Evolutionary conservation across 2,329 filamentous ascomycete species (phyloP).

Genomic region (Paecilomyces formosus): DNA sequence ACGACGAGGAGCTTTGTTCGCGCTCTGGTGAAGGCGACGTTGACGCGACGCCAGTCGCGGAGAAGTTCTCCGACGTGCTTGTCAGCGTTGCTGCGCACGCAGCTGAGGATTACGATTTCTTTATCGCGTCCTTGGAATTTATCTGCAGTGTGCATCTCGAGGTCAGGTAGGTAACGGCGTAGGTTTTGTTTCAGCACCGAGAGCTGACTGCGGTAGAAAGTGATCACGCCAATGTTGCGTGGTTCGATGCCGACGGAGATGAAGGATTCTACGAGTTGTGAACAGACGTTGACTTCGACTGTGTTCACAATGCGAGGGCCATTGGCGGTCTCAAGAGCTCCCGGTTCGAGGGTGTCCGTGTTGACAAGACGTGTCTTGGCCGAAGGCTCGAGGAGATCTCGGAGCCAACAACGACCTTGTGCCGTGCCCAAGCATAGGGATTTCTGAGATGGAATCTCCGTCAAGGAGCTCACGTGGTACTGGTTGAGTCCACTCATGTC

Average conservation of each 20-base stretch:
- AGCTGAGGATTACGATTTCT: constrained; percentile 77
- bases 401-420: constrained; percentile 63
- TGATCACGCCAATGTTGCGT: constrained; percentile 83
- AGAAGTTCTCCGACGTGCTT: constrained; percentile 83
- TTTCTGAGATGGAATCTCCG: constrained; percentile 13
- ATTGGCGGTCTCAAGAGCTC: constrained; percentile 56
- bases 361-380: constrained; percentile 81
- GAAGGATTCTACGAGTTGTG: constrained; percentile 73
- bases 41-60: constrained; percentile 86
- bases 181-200: constrained; percentile 70
- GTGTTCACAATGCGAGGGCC: constrained; percentile 85
- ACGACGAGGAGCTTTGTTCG: constrained; percentile 86
- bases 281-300: constrained; percentile 69
- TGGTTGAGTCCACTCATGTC: constrained; percentile 54
- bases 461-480: constrained; percentile 42
- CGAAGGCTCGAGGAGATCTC: constrained; percentile 59
- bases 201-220: constrained; percentile 90
- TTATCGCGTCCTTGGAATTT: constrained; percentile 97
- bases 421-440: constrained; percentile 50
- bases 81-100: constrained; percentile 79
- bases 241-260: constrained; percentile 67
- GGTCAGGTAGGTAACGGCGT: constrained; percentile 48
- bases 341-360: constrained; percentile 65
- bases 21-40: constrained; percentile 89
- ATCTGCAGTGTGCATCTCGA: constrained; percentile 96